A percentile compares a stretch with the other conserved stretches of the same genome.
Conservation (phyloP, 2,329 filamentous ascomycete species). For the Trichoderma lentiforme region DNA sequence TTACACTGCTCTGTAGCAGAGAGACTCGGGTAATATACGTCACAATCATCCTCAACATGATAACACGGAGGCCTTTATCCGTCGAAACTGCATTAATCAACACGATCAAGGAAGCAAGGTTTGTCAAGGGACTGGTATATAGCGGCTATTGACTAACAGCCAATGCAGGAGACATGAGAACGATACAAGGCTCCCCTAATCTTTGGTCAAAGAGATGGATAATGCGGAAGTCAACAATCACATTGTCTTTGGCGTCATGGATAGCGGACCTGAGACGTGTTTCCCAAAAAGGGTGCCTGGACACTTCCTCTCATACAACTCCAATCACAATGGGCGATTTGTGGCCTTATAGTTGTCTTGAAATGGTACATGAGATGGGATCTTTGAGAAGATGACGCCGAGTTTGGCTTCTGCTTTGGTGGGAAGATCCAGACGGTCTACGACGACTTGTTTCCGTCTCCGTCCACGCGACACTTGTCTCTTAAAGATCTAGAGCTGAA, state of each 20-base stretch:
- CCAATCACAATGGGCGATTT: slow-evolving; percentile 29
- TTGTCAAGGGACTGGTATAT: slow-evolving; percentile 32
- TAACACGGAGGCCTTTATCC: slow-evolving; percentile 36
- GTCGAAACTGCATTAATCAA: slow-evolving; percentile 24
- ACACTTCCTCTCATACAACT: slow-evolving; percentile 32
- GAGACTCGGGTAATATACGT: slow-evolving; percentile 28
- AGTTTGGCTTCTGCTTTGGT: not conserved
- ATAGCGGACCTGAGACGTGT: slow-evolving; percentile 33
- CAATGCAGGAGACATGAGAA: slow-evolving; percentile 34
- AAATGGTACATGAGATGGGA: not conserved
- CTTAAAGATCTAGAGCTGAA: no score
- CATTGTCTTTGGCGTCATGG: slow-evolving; percentile 35
- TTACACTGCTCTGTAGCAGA: not conserved
- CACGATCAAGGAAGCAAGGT: slow-evolving; percentile 23
- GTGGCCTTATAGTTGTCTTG: not conserved
- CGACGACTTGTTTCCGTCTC: no score
- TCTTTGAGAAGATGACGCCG: not conserved
- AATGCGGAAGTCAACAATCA: slow-evolving; percentile 6
- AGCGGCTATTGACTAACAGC: slow-evolving; percentile 36
- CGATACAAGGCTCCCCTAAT: slow-evolving; percentile 34
- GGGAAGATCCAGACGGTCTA: not conserved
- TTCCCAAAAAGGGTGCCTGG: slow-evolving; percentile 28
- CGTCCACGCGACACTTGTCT: no score
- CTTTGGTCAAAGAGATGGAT: slow-evolving; percentile 28
- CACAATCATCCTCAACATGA: slow-evolving; percentile 26